Percentiles rank a stretch among this genome's conserved stretches.
phyloP scores from a whole-genome alignment of 139 green algal species.

The Coelastrella sp. region DNA sequence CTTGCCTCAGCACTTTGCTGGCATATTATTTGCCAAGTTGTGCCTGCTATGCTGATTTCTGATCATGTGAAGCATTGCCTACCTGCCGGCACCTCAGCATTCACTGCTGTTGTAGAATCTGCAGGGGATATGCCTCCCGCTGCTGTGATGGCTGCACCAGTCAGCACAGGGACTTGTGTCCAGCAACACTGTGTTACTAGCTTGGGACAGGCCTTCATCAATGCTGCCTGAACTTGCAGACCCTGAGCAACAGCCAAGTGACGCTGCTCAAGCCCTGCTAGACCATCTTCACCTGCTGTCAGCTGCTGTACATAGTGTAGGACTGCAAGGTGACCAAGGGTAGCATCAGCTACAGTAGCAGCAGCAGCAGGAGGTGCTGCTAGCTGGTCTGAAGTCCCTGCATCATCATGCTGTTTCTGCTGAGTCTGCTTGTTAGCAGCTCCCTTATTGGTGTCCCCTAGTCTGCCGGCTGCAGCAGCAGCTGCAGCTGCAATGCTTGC shows the following conservation, averaged over 20 bases:
- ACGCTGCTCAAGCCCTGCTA: constrained; percentile 13
- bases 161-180: not conserved
- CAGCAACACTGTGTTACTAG: constrained; percentile 11
- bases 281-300: not conserved
- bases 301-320: constrained; percentile 13
- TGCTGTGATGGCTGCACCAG: not conserved
- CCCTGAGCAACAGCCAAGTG: constrained; percentile 2
- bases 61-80: too few relatives aligned
- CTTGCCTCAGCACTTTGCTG: too few relatives aligned
- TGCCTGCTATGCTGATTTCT: too few relatives aligned
- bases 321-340: constrained; percentile 21
- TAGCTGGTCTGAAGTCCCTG: not conserved
- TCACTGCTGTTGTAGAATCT: not conserved
- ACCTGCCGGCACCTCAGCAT: too few relatives aligned
- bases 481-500: not conserved
- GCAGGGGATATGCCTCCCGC: not conserved
- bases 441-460: not conserved
- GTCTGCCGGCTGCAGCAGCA: constrained; percentile 1
- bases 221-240: not conserved
- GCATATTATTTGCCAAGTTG: too few relatives aligned
- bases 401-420: not conserved
- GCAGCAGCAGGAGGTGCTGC: not conserved
- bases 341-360: not conserved
- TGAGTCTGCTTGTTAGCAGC: not conserved
- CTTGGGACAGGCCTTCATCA: not conserved